phyloP scores from a whole-genome alignment of 2,329 filamentous ascomycete genomes.

The Aspergillus hortae region DNA sequence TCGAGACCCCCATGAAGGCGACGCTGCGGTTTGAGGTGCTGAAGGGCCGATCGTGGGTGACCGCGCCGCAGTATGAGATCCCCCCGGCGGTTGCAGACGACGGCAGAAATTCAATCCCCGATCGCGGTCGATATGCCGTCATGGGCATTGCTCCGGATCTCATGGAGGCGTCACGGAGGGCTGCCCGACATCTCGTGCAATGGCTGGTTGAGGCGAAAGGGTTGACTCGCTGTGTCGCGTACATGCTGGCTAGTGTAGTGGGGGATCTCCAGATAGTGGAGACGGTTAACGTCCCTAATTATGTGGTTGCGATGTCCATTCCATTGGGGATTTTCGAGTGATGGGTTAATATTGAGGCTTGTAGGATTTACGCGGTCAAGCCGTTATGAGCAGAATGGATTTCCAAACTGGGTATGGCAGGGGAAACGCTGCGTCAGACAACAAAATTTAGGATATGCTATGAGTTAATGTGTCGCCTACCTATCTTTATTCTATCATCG shows the following conservation, averaged over 20 bases:
- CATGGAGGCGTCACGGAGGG: constrained; percentile 48
- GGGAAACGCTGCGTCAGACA: no score
- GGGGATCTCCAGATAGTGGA: constrained; percentile 51
- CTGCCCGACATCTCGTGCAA: constrained; percentile 46
- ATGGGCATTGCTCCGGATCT: constrained; percentile 49
- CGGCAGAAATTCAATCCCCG: constrained; percentile 18
- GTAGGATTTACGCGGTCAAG: no score
- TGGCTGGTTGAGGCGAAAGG: constrained; percentile 49
- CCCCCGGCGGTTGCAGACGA: constrained; percentile 21
- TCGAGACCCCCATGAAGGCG: constrained; percentile 53
- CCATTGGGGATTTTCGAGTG: not conserved
- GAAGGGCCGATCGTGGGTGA: constrained; percentile 46
- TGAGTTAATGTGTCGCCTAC: no score
- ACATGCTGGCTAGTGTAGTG: constrained; percentile 52
- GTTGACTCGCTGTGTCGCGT: constrained; percentile 46
- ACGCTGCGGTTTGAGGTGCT: constrained; percentile 48
- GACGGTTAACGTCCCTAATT: constrained; percentile 54
- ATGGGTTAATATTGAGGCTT: no score
- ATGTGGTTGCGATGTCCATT: constrained; percentile 13
- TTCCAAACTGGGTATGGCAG: no score
- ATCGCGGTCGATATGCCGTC: constrained; percentile 43
- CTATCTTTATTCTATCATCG: no score
- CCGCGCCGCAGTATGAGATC: constrained; percentile 48
- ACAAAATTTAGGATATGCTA: no score
- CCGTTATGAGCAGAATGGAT: no score